Evolutionary conservation across 495 filamentous ascomycete genomes (phyloP).

Genomic region (Aspergillus asperescens): DNA sequence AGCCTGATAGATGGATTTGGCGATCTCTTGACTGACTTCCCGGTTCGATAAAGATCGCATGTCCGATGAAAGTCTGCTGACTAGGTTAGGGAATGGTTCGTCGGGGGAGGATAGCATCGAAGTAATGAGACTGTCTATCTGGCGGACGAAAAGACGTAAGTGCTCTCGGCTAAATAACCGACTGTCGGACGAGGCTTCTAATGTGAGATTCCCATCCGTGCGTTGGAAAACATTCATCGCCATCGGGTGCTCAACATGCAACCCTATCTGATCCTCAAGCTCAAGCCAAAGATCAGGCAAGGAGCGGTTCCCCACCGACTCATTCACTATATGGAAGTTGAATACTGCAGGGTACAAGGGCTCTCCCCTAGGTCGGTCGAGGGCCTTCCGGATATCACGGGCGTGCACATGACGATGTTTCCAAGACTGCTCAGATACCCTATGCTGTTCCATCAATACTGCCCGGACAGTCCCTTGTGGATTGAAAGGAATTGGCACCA

Average conservation of each 20-base stretch:
- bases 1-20: slow-evolving; percentile 16
- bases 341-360: slow-evolving; percentile 32
- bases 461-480: slow-evolving; percentile 18
- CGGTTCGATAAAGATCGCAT: slow-evolving; percentile 25
- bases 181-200: slow-evolving; percentile 27
- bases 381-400: slow-evolving; percentile 24
- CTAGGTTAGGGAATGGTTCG: slow-evolving; percentile 14
- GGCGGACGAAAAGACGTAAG: slow-evolving; percentile 25
- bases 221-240: slow-evolving; percentile 29
- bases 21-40: slow-evolving; percentile 14
- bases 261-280: slow-evolving; percentile 23
- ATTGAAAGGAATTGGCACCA: slow-evolving; percentile 31
- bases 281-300: slow-evolving; percentile 18
- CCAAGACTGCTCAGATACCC: slow-evolving; percentile 22
- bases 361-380: slow-evolving; percentile 22
- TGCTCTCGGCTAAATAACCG: slow-evolving; percentile 24
- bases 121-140: slow-evolving; percentile 27
- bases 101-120: slow-evolving; percentile 26
- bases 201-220: slow-evolving; percentile 10
- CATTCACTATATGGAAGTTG: slow-evolving; percentile 22
- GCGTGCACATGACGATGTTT: slow-evolving; percentile 27
- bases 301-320: not conserved
- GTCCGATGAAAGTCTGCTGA: slow-evolving; percentile 16
- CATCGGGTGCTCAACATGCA: slow-evolving; percentile 34
- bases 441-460: slow-evolving; percentile 21